These are phyloP conservation scores for Solanum sejunctum DNA, from an alignment of 257 asterid species.

Conservation along the genomic window DNA sequence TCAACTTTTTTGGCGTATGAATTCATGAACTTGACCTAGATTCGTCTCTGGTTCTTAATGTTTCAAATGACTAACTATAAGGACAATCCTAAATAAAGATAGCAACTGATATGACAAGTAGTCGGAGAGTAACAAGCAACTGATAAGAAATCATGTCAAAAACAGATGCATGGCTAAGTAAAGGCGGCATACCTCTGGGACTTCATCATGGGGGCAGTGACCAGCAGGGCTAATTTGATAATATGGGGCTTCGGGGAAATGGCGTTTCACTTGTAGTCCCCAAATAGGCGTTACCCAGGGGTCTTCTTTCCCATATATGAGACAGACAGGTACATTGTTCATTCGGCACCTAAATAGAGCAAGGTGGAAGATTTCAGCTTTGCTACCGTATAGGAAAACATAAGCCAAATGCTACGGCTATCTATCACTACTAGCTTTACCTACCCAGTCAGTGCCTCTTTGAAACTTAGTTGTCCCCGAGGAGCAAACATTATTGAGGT, in stretches of 20 bases:
- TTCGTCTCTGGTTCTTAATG: background rate
- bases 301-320: conserved; percentile 83
- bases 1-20: background rate
- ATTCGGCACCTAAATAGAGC: conserved; percentile 43
- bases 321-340: conserved; percentile 59
- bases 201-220: conserved; percentile 99
- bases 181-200: conserved; percentile 63
- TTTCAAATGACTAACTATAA: background rate
- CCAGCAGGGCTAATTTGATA: conserved; percentile 95
- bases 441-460: conserved; percentile 63
- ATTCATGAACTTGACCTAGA: background rate
- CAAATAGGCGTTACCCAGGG: conserved; percentile 91
- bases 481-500: conserved; percentile 95
- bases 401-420: background rate
- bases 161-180: background rate
- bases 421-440: background rate
- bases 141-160: background rate
- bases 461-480: conserved; percentile 47
- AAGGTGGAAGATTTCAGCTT: background rate
- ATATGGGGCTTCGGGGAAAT: conserved; percentile 68
- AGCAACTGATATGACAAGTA: background rate
- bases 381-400: background rate
- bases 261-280: conserved; percentile 57
- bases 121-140: background rate
- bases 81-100: background rate